Conservation (phyloP, 2,329 filamentous ascomycete species). For the Neofusicoccum kwambonambiense region DNA sequence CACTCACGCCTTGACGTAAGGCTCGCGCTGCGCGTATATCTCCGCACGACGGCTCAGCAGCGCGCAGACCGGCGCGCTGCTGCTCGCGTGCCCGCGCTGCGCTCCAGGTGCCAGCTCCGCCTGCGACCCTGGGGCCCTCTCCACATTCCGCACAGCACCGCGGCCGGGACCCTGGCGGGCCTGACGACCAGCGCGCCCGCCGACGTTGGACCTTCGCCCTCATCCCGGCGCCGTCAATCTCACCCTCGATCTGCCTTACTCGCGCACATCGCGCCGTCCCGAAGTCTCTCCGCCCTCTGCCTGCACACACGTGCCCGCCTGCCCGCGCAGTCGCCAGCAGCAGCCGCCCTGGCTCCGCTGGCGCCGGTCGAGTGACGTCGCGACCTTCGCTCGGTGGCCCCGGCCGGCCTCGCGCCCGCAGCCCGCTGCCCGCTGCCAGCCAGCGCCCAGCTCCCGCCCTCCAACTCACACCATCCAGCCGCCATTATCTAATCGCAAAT, state of each 20-base stretch:
- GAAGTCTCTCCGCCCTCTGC: constrained; percentile 2
- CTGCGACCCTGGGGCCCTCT: neutral
- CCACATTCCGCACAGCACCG: neutral
- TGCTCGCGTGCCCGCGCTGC: neutral
- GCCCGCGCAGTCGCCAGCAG: neutral
- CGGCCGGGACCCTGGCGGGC: constrained; percentile 3
- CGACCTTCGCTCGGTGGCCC: neutral
- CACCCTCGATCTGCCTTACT: constrained; percentile 11
- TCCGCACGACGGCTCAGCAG: neutral
- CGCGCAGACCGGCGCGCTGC: neutral
- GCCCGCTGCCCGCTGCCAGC: neutral
- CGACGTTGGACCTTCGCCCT: neutral
- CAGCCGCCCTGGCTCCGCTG: too few relatives aligned
- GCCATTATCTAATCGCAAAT: constrained; percentile 18
- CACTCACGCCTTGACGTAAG: constrained; percentile 14
- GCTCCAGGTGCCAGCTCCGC: too few relatives aligned
- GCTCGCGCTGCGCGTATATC: neutral
- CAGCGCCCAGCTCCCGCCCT: neutral
- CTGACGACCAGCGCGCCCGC: neutral
- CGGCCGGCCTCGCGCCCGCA: neutral
- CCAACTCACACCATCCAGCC: constrained; percentile 9
- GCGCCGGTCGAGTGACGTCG: neutral
- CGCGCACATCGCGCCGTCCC: constrained; percentile 1
- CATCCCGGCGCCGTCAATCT: constrained; percentile 10
- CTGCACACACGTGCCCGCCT: neutral